Percentiles rank a stretch among this genome's conserved stretches.
Evolutionary conservation across 1,284 basidiomycete species (phyloP).

Genomic region (Pseudozyma tsukubaensis): DNA sequence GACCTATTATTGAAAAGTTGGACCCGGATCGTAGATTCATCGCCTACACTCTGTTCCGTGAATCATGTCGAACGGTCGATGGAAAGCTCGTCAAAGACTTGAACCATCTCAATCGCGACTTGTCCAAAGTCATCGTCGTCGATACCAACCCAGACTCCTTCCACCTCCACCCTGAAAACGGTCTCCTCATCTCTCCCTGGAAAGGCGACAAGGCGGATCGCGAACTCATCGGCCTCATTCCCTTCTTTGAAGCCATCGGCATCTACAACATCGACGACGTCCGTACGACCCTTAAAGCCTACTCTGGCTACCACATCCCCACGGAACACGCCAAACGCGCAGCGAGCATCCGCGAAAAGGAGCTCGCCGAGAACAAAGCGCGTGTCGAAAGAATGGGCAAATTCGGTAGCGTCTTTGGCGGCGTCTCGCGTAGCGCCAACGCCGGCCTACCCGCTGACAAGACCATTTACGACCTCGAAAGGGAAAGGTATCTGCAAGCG

Average conservation of each 20-base stretch:
- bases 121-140: slow-evolving; percentile 87
- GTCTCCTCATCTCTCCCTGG: slow-evolving; percentile 87
- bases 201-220: slow-evolving; percentile 80
- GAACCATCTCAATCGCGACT: slow-evolving; percentile 90
- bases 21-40: slow-evolving; percentile 93
- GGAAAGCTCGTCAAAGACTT: slow-evolving; percentile 77
- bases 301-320: slow-evolving; percentile 87
- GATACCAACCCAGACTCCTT: slow-evolving; percentile 86
- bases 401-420: slow-evolving; percentile 74
- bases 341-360: slow-evolving; percentile 75
- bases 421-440: slow-evolving; percentile 36
- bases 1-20: slow-evolving; percentile 90
- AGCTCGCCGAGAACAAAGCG: slow-evolving; percentile 72
- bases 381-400: slow-evolving; percentile 29
- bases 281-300: slow-evolving; percentile 84
- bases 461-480: slow-evolving; percentile 90
- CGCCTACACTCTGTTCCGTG: slow-evolving; percentile 88
- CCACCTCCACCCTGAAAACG: slow-evolving; percentile 87
- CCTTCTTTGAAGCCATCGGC: slow-evolving; percentile 86
- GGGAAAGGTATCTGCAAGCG: slow-evolving; percentile 83
- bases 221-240: slow-evolving; percentile 88
- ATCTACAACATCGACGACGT: slow-evolving; percentile 76
- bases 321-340: slow-evolving; percentile 88
- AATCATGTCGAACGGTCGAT: slow-evolving; percentile 70
- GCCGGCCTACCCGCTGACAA: slow-evolving; percentile 32